Evolutionary conservation across 83 land plant species (phyloP).

Genomic region (Diphasiastrum complanatum): DNA sequence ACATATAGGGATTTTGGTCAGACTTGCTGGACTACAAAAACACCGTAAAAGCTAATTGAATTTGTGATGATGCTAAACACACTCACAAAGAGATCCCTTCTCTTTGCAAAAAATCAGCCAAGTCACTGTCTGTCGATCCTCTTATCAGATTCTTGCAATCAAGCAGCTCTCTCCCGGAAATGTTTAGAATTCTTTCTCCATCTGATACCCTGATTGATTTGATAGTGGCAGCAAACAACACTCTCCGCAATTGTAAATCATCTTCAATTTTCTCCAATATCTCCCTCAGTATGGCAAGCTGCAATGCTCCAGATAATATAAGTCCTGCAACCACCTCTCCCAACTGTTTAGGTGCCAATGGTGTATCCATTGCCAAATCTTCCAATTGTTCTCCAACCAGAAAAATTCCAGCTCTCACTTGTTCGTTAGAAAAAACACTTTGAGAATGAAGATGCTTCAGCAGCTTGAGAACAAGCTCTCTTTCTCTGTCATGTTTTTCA

Average conservation of each 20-base stretch:
- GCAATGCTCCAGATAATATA: constrained; percentile 32
- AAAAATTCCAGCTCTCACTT: constrained; percentile 54
- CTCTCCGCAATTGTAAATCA: constrained; percentile 20
- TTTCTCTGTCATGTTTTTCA: constrained; percentile 46
- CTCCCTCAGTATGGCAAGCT: constrained; percentile 44
- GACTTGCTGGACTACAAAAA: too few species aligned
- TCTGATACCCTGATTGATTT: constrained; percentile 22
- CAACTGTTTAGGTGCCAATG: constrained; percentile 63
- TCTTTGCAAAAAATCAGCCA: too few species aligned
- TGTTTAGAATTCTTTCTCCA: too few species aligned
- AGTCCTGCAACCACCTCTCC: constrained; percentile 67
- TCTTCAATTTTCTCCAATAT: constrained; percentile 55
- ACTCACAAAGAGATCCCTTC: too few species aligned
- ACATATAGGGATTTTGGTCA: too few species aligned
- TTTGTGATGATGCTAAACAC: too few species aligned
- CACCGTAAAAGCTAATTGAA: too few species aligned
- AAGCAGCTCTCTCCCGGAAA: too few species aligned
- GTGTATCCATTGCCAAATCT: constrained; percentile 69
- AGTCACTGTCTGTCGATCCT: too few species aligned
- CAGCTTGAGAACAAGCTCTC: constrained; percentile 49
- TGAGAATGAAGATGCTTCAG: constrained; percentile 40
- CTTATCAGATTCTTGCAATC: too few species aligned
- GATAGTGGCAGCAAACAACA: constrained; percentile 35
- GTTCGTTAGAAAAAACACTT: constrained; percentile 36
- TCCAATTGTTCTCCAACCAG: constrained; percentile 49